These are phyloP conservation scores for Calonectria pseudoturangicola DNA, from an alignment of 2,329 filamentous ascomycete genomes.

Conservation along the genomic window DNA sequence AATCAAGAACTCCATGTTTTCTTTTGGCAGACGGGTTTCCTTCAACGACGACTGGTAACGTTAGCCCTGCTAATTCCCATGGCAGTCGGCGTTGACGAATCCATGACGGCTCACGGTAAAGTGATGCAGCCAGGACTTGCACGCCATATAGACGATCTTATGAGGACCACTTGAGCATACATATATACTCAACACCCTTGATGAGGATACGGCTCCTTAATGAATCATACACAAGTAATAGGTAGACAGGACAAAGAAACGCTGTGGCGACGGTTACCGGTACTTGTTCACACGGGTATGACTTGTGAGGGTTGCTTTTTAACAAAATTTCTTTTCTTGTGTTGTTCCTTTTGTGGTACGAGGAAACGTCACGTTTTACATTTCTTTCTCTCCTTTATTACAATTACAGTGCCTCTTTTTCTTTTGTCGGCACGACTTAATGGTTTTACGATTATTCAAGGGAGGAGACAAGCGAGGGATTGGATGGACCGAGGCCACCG, in stretches of 20 bases:
- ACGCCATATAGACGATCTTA: conserved; percentile 32
- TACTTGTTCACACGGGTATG: conserved; percentile 53
- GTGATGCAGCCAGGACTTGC: conserved; percentile 26
- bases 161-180: conserved; percentile 37
- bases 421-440: conserved; percentile 47
- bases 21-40: conserved; percentile 30
- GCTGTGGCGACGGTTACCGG: conserved; percentile 47
- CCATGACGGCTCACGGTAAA: conserved; percentile 32
- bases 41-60: conserved; percentile 24
- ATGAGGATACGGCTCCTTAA: conserved; percentile 50
- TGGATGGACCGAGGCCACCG: conserved; percentile 17
- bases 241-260: conserved; percentile 54
- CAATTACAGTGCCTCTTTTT: conserved; percentile 44
- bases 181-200: conserved; percentile 40
- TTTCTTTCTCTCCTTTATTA: conserved; percentile 46
- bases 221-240: conserved; percentile 54
- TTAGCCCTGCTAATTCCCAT: conserved; percentile 26
- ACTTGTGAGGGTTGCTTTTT: conserved; percentile 47
- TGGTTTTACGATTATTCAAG: conserved; percentile 51
- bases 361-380: conserved; percentile 53
- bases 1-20: conserved; percentile 3
- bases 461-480: conserved; percentile 29
- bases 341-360: conserved; percentile 53
- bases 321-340: conserved; percentile 53
- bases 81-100: conserved; percentile 34